Percentiles rank a stretch among this genome's conserved stretches.
Evolutionary conservation across 2,329 filamentous ascomycete species (phyloP).

Genomic region (Herpotrichia juniperi): DNA sequence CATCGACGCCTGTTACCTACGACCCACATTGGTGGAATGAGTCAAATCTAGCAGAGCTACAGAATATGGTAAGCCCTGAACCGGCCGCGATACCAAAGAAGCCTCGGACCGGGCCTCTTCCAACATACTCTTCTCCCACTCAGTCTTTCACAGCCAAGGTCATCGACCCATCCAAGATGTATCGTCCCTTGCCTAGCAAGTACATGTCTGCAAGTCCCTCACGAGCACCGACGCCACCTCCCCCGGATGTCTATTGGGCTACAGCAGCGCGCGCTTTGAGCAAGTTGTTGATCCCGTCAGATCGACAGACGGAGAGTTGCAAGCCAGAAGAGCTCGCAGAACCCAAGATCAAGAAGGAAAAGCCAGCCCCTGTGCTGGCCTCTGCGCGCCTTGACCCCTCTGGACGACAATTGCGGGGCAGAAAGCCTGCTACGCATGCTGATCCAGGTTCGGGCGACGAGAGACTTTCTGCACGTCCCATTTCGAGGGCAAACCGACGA

Average conservation of each 20-base stretch:
- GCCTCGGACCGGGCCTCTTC: slow-evolving; percentile 61
- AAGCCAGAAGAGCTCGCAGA: slow-evolving; percentile 75
- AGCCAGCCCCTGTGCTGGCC: slow-evolving; percentile 41
- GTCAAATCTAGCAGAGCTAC: slow-evolving; percentile 36
- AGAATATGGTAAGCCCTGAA: slow-evolving; percentile 37
- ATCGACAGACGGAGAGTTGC: slow-evolving; percentile 77
- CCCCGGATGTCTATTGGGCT: slow-evolving; percentile 84
- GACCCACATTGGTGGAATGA: slow-evolving; percentile 54
- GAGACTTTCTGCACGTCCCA: slow-evolving; percentile 25
- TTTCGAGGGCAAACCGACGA: slow-evolving; percentile 37
- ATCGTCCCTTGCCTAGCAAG: slow-evolving; percentile 65
- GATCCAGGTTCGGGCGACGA: slow-evolving; percentile 55
- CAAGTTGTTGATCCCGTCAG: slow-evolving; percentile 78
- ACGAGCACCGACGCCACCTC: slow-evolving; percentile 66
- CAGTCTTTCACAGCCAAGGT: slow-evolving; percentile 86
- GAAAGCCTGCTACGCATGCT: slow-evolving; percentile 62
- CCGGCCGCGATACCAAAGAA: slow-evolving; percentile 58
- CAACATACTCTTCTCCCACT: slow-evolving; percentile 86
- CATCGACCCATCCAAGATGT: slow-evolving; percentile 69
- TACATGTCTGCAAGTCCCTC: slow-evolving; percentile 42
- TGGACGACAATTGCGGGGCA: slow-evolving; percentile 71
- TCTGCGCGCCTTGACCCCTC: slow-evolving; percentile 52
- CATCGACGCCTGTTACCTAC: background rate
- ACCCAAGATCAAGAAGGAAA: slow-evolving; percentile 65
- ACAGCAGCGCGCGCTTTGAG: slow-evolving; percentile 82